Conservation (phyloP, 371 early-diverging fungal species). For the Mucor racemosus region DNA sequence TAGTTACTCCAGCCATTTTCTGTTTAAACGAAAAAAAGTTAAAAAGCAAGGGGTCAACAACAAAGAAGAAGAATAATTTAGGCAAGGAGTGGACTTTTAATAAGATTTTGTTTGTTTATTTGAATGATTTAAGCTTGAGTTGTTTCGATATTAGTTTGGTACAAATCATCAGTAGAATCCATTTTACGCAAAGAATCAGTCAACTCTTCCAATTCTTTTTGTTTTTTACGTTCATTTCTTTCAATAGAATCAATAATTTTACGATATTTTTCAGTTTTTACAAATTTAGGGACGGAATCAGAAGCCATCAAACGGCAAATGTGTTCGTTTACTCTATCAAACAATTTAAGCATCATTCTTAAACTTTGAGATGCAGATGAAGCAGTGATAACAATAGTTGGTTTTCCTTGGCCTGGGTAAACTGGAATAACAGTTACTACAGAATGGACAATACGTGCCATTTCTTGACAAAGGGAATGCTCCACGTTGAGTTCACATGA, state of each 20-base stretch:
- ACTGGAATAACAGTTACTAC: constrained; percentile 42
- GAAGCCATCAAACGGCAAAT: constrained; percentile 79
- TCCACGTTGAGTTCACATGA: constrained; percentile 66
- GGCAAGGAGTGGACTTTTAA: constrained; percentile 2
- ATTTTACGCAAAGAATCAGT: constrained; percentile 12
- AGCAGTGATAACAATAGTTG: constrained; percentile 46
- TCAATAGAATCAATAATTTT: constrained; percentile 33
- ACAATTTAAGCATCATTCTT: constrained; percentile 57
- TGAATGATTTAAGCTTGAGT: constrained; percentile 4
- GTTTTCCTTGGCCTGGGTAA: constrained; percentile 39
- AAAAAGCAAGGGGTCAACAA: constrained; percentile 10
- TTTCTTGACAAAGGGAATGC: constrained; percentile 51
- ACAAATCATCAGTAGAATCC: constrained; percentile 2
- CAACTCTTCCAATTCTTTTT: constrained; percentile 19
- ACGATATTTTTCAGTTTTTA: constrained; percentile 68
- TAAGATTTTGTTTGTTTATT: not conserved
- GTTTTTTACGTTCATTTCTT: constrained; percentile 28
- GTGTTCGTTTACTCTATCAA: constrained; percentile 70
- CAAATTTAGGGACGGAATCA: constrained; percentile 82
- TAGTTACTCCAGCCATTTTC: constrained; percentile 23
- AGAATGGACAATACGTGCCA: constrained; percentile 51
- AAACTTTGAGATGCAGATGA: constrained; percentile 45
- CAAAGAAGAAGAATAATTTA: not conserved
- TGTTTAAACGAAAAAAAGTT: not conserved
- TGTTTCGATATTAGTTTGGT: not conserved